Evolutionary conservation across 2,329 filamentous ascomycete genomes (phyloP), one percentile per base, ranked within the genome.

Genomic region (Nemania diffusa): DNA sequence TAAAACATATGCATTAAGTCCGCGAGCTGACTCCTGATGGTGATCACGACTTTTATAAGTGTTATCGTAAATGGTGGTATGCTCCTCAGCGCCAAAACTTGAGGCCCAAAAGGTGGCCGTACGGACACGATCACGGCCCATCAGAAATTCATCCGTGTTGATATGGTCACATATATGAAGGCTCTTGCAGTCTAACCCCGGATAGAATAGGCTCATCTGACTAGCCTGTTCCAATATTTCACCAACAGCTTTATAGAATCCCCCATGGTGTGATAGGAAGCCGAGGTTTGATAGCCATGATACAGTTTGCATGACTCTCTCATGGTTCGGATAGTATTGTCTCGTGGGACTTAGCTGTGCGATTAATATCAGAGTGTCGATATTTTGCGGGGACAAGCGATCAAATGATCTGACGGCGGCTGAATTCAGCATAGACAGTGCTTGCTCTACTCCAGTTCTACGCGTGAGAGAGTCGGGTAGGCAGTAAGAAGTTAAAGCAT

Each of bases 381-480:
- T 58, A 5, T 84, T 77, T 0, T 78, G 76, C 0, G 65, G 24
- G 2, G 75, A 74, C 0, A 89, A 75, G 0, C 70, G 53, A 2
- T 78, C 74, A 53, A 85, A 84, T 0, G 87, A 90, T 20, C 76
- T 73, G 0, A 87, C 75, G 0, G 84, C 79, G 0, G 84, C 85
- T 0, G 84, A 86, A 0, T 65, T 50, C 0, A 90, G 73, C 1
- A 87, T 85, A 0, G 72, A 69, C 0, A 90, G 70, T 0, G 86
- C 84, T 52, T 84, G 75, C 68, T 90, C 87, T 0, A 85, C 87
- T 0, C 88, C 88, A 0, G 85, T 90, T 5, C 76, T 74, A 0
- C 71, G 53, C 0, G 83, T 86, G 0, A 89, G 77, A 0, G 75
- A 76, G 69, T 90, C 87, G 0, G 83, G 82, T 0, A 87, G 74